These are phyloP conservation scores for Stemphylium vesicarium DNA, from an alignment of 2,329 filamentous ascomycete genomes.

Conservation along the genomic window DNA sequence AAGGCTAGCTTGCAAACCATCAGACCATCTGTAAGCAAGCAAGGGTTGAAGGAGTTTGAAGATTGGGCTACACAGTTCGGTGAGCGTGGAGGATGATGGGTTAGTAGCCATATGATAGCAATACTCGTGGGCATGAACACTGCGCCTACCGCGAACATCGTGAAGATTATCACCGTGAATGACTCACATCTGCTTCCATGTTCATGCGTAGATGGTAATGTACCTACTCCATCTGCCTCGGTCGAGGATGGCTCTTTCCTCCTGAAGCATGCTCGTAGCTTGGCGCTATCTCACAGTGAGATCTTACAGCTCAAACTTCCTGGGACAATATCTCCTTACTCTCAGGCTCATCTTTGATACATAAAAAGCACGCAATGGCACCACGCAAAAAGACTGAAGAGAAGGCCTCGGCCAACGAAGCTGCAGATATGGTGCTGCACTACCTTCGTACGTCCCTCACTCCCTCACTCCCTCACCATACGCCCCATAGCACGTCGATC, in stretches of 20 bases:
- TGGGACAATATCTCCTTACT: not conserved
- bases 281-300: slow-evolving; percentile 1
- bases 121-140: not conserved
- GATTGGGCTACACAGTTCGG: slow-evolving; percentile 95
- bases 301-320: not conserved
- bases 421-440: slow-evolving; percentile 54
- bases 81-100: slow-evolving; percentile 75
- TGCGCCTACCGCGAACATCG: not conserved
- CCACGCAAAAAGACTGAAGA: slow-evolving; percentile 48
- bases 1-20: slow-evolving; percentile 83
- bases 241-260: slow-evolving; percentile 20
- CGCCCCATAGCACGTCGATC: not conserved
- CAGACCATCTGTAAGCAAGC: slow-evolving; percentile 84
- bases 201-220: not conserved
- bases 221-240: slow-evolving; percentile 2
- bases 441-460: slow-evolving; percentile 56
- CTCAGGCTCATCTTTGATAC: not conserved
- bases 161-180: not conserved
- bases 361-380: slow-evolving; percentile 31
- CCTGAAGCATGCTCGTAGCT: not conserved
- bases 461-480: slow-evolving; percentile 12
- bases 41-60: slow-evolving; percentile 87
- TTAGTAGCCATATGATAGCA: not conserved
- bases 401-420: slow-evolving; percentile 45
- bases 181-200: not conserved